These are phyloP conservation scores for Lepidium africanum DNA, from an alignment of 345 rosid genomes.

Conservation along the genomic window DNA sequence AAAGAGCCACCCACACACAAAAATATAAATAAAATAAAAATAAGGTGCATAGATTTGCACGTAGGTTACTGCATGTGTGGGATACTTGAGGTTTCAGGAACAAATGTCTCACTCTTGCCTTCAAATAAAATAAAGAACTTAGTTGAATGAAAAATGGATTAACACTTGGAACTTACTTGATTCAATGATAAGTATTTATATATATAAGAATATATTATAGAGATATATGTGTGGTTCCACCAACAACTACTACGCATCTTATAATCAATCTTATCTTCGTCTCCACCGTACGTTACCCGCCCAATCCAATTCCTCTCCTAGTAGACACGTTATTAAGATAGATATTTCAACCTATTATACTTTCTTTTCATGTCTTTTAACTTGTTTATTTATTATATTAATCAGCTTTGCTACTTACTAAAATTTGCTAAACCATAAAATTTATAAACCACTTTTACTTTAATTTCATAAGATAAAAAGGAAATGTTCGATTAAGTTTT, in stretches of 20 bases:
- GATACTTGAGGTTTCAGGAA: not conserved
- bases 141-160: not conserved
- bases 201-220: not conserved
- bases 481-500: no score
- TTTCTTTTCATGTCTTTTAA: not conserved
- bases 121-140: not conserved
- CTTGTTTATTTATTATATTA: no score
- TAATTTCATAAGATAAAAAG: no score
- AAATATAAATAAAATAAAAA: not conserved
- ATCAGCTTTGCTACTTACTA: no score
- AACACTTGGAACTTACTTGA: slow-evolving; percentile 14
- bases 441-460: no score
- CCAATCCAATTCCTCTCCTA: slow-evolving; percentile 12
- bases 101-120: slow-evolving; percentile 1
- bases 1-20: not conserved
- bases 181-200: not conserved
- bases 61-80: slow-evolving; percentile 32
- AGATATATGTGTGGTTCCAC: slow-evolving; percentile 25
- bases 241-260: not conserved
- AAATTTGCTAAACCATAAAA: no score
- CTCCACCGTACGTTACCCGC: slow-evolving; percentile 25
- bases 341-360: not conserved
- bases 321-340: slow-evolving; percentile 6
- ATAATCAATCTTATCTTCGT: slow-evolving; percentile 19
- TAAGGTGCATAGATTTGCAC: slow-evolving; percentile 22